Conservation (phyloP, 2,329 filamentous ascomycete genomes). For the Diaporthe eres region DNA sequence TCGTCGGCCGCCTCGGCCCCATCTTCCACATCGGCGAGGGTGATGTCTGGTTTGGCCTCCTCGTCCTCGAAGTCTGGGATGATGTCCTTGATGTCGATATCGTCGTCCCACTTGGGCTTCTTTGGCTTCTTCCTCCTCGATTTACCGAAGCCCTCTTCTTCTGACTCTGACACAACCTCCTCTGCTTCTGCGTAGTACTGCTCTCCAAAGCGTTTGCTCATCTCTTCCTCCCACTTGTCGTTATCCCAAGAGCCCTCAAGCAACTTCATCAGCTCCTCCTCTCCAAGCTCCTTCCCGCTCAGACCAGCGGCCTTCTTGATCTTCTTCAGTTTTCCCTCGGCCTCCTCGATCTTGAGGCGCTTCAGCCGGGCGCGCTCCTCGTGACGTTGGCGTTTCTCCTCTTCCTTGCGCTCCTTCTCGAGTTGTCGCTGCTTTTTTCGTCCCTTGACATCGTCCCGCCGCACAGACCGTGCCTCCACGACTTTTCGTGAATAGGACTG, state of each 20-base stretch:
- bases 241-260: slow-evolving; percentile 92
- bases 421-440: slow-evolving; percentile 84
- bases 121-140: slow-evolving; percentile 77
- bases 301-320: slow-evolving; percentile 92
- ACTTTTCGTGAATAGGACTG: slow-evolving; percentile 92
- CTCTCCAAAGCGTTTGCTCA: slow-evolving; percentile 90
- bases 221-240: slow-evolving; percentile 90
- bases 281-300: slow-evolving; percentile 73
- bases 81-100: slow-evolving; percentile 96
- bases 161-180: slow-evolving; percentile 75
- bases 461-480: slow-evolving; percentile 84
- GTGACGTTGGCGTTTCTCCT: slow-evolving; percentile 80
- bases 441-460: slow-evolving; percentile 83
- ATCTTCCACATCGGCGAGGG: slow-evolving; percentile 66
- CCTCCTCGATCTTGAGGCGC: slow-evolving; percentile 91
- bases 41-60: slow-evolving; percentile 64
- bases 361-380: slow-evolving; percentile 87
- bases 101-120: slow-evolving; percentile 95
- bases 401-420: slow-evolving; percentile 83
- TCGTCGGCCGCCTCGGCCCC: slow-evolving; percentile 55
- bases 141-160: slow-evolving; percentile 61
- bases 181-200: slow-evolving; percentile 86
- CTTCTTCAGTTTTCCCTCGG: slow-evolving; percentile 86
- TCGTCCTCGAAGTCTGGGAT: slow-evolving; percentile 87
- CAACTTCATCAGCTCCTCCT: slow-evolving; percentile 88